These are phyloP conservation scores for Porodaedalea pini DNA, from an alignment of 1,284 basidiomycete genomes.

Conservation along the genomic window DNA sequence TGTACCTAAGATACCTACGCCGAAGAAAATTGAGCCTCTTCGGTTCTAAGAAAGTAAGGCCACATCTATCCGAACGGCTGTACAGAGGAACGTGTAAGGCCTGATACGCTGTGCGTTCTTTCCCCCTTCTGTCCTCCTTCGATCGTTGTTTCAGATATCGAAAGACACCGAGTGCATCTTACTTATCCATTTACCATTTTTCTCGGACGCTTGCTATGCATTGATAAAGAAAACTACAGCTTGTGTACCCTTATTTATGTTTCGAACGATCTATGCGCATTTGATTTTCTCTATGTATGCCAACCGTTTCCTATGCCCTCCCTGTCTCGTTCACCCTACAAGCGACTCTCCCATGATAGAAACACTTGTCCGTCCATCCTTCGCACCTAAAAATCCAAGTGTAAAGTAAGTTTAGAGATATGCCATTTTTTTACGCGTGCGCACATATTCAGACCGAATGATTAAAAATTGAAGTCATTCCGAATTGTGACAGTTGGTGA, in stretches of 20 bases:
- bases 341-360: too few species aligned
- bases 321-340: not conserved
- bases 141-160: not conserved
- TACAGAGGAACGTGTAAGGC: too few species aligned
- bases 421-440: too few species aligned
- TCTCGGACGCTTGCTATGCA: not conserved
- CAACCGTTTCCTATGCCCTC: not conserved
- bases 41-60: constrained; percentile 26
- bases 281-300: not conserved
- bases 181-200: not conserved
- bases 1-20: constrained; percentile 30
- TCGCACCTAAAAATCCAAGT: too few species aligned
- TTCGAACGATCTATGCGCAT: constrained; percentile 2
- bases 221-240: not conserved
- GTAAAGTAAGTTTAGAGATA: too few species aligned
- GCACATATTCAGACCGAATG: too few species aligned
- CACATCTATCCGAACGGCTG: not conserved
- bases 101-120: not conserved
- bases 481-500: not conserved
- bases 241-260: not conserved
- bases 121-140: not conserved
- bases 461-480: not conserved
- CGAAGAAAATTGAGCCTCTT: constrained; percentile 33
- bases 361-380: too few species aligned
- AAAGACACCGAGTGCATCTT: not conserved